Evolutionary conservation across 2,329 filamentous ascomycete genomes (phyloP).

Genomic region (Chaetomium olivaceum): DNA sequence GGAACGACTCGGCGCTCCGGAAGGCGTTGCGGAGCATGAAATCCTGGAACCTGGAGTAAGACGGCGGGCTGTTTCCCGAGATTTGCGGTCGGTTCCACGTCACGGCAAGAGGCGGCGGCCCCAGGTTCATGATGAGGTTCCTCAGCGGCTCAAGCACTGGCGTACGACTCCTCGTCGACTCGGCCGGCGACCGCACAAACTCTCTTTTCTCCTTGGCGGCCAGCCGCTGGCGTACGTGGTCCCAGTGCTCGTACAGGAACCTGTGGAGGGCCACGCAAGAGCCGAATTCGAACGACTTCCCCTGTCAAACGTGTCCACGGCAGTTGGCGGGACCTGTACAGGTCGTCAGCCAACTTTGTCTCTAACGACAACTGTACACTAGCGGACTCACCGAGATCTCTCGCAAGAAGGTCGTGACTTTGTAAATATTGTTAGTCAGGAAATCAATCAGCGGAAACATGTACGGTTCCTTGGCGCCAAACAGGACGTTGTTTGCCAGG

Average conservation of each 20-base stretch:
- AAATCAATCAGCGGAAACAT: constrained; percentile 73
- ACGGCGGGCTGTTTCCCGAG: constrained; percentile 61
- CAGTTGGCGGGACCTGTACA: constrained; percentile 49
- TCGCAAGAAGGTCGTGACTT: constrained; percentile 65
- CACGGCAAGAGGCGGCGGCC: constrained; percentile 66
- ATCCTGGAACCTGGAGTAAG: constrained; percentile 69
- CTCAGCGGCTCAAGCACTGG: constrained; percentile 62
- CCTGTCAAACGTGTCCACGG: constrained; percentile 43
- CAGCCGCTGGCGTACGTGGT: constrained; percentile 65
- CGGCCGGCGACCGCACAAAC: constrained; percentile 55
- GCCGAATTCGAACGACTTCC: constrained; percentile 65
- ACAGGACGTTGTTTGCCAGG: constrained; percentile 70
- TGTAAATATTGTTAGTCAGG: constrained; percentile 66
- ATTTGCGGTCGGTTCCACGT: constrained; percentile 69
- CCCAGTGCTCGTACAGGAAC: constrained; percentile 72
- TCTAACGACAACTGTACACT: not conserved
- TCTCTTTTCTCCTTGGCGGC: constrained; percentile 60
- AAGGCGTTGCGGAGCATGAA: constrained; percentile 73
- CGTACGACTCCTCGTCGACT: constrained; percentile 53
- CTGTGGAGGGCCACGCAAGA: constrained; percentile 69
- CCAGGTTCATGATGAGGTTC: constrained; percentile 65
- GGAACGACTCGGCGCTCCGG: constrained; percentile 62
- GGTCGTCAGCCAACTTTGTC: constrained; percentile 22
- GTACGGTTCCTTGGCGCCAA: constrained; percentile 70
- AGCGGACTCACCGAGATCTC: constrained; percentile 61